Evolutionary conservation across 805 yeast species (phyloP).

Genomic region (Spathaspora arborariae): DNA sequence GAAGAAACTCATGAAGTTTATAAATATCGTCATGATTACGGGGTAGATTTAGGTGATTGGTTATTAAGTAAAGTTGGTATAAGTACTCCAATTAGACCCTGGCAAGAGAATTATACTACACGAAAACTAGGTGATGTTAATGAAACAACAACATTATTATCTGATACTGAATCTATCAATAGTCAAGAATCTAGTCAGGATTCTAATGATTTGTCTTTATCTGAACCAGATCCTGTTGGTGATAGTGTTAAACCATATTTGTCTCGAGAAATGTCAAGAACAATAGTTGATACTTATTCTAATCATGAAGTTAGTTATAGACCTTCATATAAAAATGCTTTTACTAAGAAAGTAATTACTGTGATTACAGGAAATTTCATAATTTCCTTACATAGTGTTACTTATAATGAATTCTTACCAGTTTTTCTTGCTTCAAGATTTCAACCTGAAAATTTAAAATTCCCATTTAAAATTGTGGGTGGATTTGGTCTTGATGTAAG

Average conservation of each 20-base stretch:
- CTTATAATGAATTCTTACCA: conserved; percentile 35
- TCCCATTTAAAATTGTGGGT: conserved; percentile 34
- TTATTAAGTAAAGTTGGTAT: conserved; percentile 20
- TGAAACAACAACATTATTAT: neutral
- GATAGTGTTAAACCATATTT: conserved; percentile 9
- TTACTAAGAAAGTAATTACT: conserved; percentile 28
- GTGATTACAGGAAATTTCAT: conserved; percentile 32
- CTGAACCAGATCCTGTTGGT: neutral
- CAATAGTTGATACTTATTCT: conserved; percentile 16
- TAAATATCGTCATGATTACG: conserved; percentile 19
- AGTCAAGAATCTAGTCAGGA: neutral
- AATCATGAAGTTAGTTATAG: conserved; percentile 1
- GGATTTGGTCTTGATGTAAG: conserved; percentile 32
- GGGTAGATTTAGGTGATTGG: conserved; percentile 30
- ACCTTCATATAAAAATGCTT: conserved; percentile 10
- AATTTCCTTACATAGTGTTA: conserved; percentile 28
- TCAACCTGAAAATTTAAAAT: conserved; percentile 20
- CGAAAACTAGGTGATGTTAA: neutral
- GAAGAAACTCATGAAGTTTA: conserved; percentile 30
- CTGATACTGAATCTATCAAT: conserved; percentile 3
- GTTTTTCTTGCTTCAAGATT: conserved; percentile 32
- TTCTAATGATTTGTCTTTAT: neutral
- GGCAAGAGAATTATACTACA: conserved; percentile 1
- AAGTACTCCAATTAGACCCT: conserved; percentile 7
- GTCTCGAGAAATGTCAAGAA: conserved; percentile 11